Conservation (phyloP, 352 stramenopile species). For the Elongisporangium senticosum region DNA sequence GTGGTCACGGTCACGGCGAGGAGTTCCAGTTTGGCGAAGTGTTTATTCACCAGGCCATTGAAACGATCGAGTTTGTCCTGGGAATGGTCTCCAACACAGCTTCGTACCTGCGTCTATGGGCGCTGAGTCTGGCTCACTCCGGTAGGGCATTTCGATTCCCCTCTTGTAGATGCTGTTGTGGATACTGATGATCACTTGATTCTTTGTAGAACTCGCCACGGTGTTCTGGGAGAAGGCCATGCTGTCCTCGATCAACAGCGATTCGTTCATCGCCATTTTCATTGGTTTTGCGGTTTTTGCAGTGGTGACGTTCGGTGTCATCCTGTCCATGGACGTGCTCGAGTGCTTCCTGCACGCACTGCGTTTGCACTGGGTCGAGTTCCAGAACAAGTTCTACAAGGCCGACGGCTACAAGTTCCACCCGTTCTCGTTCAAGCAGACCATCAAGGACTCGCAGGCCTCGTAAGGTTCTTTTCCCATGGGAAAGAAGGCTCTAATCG, state of each 20-base stretch:
- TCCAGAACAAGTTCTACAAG: constrained; percentile 99
- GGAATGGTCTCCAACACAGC: constrained; percentile 99
- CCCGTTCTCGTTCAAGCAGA: constrained; percentile 92
- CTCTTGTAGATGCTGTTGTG: constrained; percentile 1
- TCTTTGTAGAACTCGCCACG: constrained; percentile 58
- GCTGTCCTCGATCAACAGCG: constrained; percentile 95
- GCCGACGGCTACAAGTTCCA: constrained; percentile 96
- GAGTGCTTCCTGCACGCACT: constrained; percentile 99
- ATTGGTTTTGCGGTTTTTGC: constrained; percentile 91
- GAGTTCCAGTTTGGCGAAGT: constrained; percentile 96
- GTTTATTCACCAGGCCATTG: constrained; percentile 98
- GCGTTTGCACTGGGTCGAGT: constrained; percentile 99
- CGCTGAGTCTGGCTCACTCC: constrained; percentile 97
- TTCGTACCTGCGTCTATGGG: constrained; percentile 99
- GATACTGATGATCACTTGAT: constrained; percentile 27
- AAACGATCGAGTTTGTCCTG: constrained; percentile 99
- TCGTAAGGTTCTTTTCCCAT: constrained; percentile 59
- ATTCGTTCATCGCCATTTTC: constrained; percentile 96
- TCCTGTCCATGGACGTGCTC: constrained; percentile 99
- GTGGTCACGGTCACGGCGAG: constrained; percentile 46
- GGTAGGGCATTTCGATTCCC: constrained; percentile 22
- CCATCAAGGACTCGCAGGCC: constrained; percentile 62
- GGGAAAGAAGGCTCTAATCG: background rate
- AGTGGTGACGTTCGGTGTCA: constrained; percentile 95
- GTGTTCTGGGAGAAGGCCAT: constrained; percentile 99